Evolutionary conservation across 2,329 filamentous ascomycete species (phyloP), one percentile per base, ranked within the genome.

Genomic region (Cladophialophora carrionii): DNA sequence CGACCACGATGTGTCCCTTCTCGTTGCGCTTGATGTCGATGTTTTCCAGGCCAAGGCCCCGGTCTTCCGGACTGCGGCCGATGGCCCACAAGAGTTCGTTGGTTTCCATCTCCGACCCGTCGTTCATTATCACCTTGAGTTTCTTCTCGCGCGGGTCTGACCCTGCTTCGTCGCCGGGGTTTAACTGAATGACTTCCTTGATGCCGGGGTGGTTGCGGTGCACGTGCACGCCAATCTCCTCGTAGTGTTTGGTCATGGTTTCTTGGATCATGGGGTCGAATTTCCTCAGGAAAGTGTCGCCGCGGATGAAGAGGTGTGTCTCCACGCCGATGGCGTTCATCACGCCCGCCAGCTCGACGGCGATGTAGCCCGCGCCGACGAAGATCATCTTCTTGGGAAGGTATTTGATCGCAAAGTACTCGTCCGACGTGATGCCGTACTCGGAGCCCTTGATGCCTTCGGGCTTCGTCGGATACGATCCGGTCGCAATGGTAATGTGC

Each of bases 191-290:
- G 6, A 83, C 73, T 69, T 82, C 79, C 71, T 82, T 79, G 73
- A 84, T 80, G 2, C 77, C 78, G 14, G 76, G 68, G 73, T 81
- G 80, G 14, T 78, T 74, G 55, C 76, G 80, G 74, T 84, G 81
- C 20, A 84, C 73, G 41, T 79, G 76, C 26, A 84, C 75, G 12
- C 82, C 82, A 3, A 76, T 72, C 43, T 79, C 78, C 69, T 82
- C 82, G 67, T 84, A 84, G 48, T 80, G 77, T 62, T 79, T 77
- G 12, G 81, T 83, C 78, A 84, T 78, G 12, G 81, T 83, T 57
- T 82, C 74, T 70, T 82, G 81, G 57, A 84, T 73, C 80, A 83
- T 83, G 0, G 81, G 80, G 72, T 84, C 81, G 69, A 84, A 83
- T 67, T 79, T 82, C 66, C 82, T 76, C 68, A 84, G 72, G 66